Evolutionary conservation across 441 rosid species (phyloP).

Genomic region (Biscutella laevigata): DNA sequence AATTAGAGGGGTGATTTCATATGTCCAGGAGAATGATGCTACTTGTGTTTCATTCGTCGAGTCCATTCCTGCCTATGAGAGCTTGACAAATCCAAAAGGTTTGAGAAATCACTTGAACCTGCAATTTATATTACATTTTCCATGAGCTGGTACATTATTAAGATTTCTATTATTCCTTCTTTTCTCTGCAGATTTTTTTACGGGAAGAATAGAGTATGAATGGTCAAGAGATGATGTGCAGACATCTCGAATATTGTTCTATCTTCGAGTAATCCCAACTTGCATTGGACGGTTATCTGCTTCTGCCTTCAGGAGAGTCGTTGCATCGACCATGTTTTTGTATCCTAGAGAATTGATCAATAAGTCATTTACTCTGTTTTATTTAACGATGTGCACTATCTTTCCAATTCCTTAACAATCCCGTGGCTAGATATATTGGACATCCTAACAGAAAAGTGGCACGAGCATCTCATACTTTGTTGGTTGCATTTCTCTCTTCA

Average conservation of each 20-base stretch:
- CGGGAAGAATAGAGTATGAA: constrained; percentile 39
- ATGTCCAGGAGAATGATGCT: constrained; percentile 66
- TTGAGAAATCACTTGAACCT: constrained; percentile 13
- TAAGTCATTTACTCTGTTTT: neutral
- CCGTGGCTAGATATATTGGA: constrained; percentile 54
- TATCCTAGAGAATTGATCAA: constrained; percentile 41
- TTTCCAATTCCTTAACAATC: constrained; percentile 33
- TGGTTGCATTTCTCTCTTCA: constrained; percentile 65
- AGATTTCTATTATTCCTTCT: neutral
- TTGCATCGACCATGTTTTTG: constrained; percentile 85
- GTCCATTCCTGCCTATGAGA: constrained; percentile 63
- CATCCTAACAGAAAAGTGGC: constrained; percentile 80
- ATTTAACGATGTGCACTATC: neutral
- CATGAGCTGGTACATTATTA: constrained; percentile 1
- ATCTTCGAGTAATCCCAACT: constrained; percentile 78
- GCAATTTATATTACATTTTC: neutral
- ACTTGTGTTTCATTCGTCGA: constrained; percentile 60
- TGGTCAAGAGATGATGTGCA: constrained; percentile 91
- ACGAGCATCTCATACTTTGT: constrained; percentile 73
- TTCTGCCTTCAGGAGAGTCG: constrained; percentile 46
- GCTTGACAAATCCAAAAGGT: constrained; percentile 67
- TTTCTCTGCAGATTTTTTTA: constrained; percentile 35
- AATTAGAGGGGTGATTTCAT: constrained; percentile 56
- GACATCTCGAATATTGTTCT: constrained; percentile 82
- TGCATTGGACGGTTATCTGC: constrained; percentile 60